Conservation (phyloP, 2,329 filamentous ascomycete genomes). For the Neopestalotiopsis clavispora region DNA sequence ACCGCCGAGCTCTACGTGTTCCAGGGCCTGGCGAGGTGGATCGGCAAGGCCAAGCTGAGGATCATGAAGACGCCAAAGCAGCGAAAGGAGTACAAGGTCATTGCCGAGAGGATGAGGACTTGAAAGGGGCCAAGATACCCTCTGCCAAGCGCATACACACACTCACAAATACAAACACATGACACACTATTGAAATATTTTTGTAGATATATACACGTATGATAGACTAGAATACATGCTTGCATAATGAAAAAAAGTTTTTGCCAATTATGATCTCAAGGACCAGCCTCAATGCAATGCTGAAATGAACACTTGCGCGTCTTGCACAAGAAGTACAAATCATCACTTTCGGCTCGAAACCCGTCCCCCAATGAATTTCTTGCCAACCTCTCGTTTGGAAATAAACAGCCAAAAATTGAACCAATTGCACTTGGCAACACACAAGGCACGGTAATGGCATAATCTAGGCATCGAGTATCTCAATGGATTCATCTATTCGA, state of each 20-base stretch:
- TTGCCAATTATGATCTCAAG: neutral
- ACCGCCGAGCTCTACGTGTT: conserved; percentile 74
- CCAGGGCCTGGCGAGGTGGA: conserved; percentile 66
- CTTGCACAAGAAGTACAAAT: too few species aligned
- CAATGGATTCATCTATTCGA: neutral
- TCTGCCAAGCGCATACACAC: neutral
- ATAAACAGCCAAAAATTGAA: too few species aligned
- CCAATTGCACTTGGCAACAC: too few species aligned
- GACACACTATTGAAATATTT: neutral
- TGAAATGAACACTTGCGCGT: too few species aligned
- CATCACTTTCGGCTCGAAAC: too few species aligned
- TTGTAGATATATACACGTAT: neutral
- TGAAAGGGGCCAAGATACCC: conserved; percentile 23
- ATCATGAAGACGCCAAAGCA: conserved; percentile 70
- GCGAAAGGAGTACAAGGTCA: conserved; percentile 86
- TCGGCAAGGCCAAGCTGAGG: conserved; percentile 66
- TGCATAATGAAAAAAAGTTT: neutral
- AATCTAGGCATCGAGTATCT: neutral
- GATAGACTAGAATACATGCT: neutral
- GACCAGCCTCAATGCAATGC: neutral
- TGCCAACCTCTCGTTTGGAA: too few species aligned
- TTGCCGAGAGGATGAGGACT: conserved; percentile 68
- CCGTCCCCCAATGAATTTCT: too few species aligned
- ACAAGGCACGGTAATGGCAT: too few species aligned
- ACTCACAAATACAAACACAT: too few species aligned